Evolutionary conservation across 768 basidiomycete species (phyloP), one percentile per base, ranked within the genome.

Genomic region (Mycena rosella): DNA sequence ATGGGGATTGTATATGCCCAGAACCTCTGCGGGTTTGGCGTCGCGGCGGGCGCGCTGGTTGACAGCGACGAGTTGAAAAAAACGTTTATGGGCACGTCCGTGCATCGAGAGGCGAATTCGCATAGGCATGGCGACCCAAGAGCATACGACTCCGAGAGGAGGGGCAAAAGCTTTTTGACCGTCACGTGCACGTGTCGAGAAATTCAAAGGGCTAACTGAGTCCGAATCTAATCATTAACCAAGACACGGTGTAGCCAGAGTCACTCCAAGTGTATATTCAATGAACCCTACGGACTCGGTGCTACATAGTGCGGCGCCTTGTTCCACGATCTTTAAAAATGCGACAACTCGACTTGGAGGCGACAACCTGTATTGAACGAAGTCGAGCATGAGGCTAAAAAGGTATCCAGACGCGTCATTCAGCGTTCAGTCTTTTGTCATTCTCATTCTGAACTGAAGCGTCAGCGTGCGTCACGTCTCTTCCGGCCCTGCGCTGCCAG

Each of bases 51-150:
- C 85, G 49, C 87, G 83, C 59, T 88, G 85, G 78, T 94, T 86
- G 49, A 92, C 88, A 62, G 94, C 96, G 69, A 98, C 96, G 69
- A 98, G 80, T 74, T 95, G 93, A 77, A 94, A 93, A 62, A 92
- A 85, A 45, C 91, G 90, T 76, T 85, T 86, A 79, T 96, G 89
- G 72, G 88, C 86, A 61, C 78, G 82, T 74, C 94, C 96, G 72
- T 95, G 93, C 74, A 96, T 84, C 60, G 96, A 89, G 74, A 97
- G 86, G 47, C 96, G 91, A 49, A 98, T 83, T 72, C 95, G 91
- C 73, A 97, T 86, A 49, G 93, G 84, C 96, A 96, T 97, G 27
- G 52, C 57, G 32, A 36, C 52, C 52, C 52, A 11, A n/a, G 34
- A 42, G 42, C 53, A 54, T 54, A 26, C 30, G 53, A 8, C 30